Conservation (phyloP, 2,329 filamentous ascomycete species). For the Alternaria brassicicola region DNA sequence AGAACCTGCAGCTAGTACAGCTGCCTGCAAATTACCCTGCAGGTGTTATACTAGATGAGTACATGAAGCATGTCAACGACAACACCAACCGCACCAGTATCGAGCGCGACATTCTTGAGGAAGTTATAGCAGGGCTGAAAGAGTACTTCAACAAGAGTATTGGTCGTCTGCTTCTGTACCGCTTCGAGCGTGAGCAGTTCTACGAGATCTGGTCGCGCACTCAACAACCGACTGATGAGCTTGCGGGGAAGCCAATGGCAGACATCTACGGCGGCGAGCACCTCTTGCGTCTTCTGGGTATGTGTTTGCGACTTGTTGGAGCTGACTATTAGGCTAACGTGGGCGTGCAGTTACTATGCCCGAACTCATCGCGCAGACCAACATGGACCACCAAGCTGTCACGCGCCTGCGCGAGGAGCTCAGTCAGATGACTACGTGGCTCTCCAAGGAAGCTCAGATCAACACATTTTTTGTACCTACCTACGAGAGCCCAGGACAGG, state of each 20-base stretch:
- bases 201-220: slow-evolving; percentile 75
- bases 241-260: slow-evolving; percentile 71
- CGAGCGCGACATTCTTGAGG: slow-evolving; percentile 84
- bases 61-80: slow-evolving; percentile 75
- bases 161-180: slow-evolving; percentile 88
- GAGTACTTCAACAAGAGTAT: slow-evolving; percentile 95
- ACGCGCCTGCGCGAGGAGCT: slow-evolving; percentile 88
- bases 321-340: not conserved
- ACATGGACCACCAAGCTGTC: slow-evolving; percentile 94
- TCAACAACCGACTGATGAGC: slow-evolving; percentile 64
- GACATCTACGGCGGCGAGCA: slow-evolving; percentile 96
- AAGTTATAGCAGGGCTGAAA: slow-evolving; percentile 82
- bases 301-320: slow-evolving; percentile 31
- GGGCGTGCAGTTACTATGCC: slow-evolving; percentile 76
- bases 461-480: slow-evolving; percentile 77
- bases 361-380: slow-evolving; percentile 93
- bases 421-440: slow-evolving; percentile 82
- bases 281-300: slow-evolving; percentile 86
- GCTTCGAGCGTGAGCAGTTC: slow-evolving; percentile 90
- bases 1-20: slow-evolving; percentile 87
- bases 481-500: slow-evolving; percentile 74
- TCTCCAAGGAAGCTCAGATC: slow-evolving; percentile 70
- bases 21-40: slow-evolving; percentile 80
- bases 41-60: slow-evolving; percentile 78
- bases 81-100: slow-evolving; percentile 63